Percentiles rank a stretch among this genome's conserved stretches.
Evolutionary conservation across 2,329 filamentous ascomycete species (phyloP).

Genomic region (Colletotrichum ledebouriae): DNA sequence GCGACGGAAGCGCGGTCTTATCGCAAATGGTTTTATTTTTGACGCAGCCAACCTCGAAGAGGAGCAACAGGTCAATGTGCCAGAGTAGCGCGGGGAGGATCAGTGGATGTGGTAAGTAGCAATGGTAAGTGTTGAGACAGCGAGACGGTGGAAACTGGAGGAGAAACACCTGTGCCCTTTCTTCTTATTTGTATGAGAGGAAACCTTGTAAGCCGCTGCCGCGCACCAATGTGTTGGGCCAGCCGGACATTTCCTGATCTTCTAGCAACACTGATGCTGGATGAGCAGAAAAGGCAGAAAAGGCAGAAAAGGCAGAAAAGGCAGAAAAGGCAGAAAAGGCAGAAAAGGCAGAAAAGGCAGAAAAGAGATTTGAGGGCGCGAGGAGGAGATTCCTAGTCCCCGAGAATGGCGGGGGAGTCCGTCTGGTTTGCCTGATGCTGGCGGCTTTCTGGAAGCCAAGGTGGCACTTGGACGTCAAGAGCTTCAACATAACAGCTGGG

Average conservation of each 20-base stretch:
- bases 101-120: conserved; percentile 11
- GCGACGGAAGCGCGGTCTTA: conserved; percentile 21
- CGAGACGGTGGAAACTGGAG: background rate
- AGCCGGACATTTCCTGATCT: conserved; percentile 19
- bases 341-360: background rate
- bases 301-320: background rate
- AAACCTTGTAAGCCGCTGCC: conserved; percentile 25
- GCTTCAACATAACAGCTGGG: conserved; percentile 10
- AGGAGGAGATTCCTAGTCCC: conserved; percentile 18
- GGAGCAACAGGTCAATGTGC: conserved; percentile 5
- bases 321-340: background rate
- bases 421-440: conserved; percentile 6
- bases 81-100: conserved; percentile 12
- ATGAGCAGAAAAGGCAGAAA: background rate
- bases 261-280: background rate
- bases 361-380: conserved; percentile 5
- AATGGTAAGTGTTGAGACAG: background rate
- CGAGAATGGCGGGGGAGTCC: background rate
- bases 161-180: conserved; percentile 27
- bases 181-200: conserved; percentile 5
- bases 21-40: conserved; percentile 9
- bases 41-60: conserved; percentile 16
- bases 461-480: background rate
- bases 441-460: conserved; percentile 23
- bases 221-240: conserved; percentile 15